Base-by-base conservation (phyloP, 441 rosid genomes). In the Gossypium trilobum region DNA sequence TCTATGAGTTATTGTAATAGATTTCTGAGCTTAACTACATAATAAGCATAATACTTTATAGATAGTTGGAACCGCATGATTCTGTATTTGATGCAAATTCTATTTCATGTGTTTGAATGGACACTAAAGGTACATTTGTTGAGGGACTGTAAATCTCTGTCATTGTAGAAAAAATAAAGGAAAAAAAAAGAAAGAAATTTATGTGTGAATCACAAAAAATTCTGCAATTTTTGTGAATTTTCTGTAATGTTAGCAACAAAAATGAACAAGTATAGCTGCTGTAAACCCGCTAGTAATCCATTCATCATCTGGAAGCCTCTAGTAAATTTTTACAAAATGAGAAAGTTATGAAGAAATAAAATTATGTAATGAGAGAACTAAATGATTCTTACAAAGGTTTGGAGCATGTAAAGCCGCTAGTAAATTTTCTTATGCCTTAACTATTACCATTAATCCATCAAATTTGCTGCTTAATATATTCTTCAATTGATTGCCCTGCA, bases 401-500 rank as follows among this genome's bases (percentile, higher is more conserved):
- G 71, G 25, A 16, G 46, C 46, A 50, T 17, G 11, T 68, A 27
- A 10, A 67, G 4, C 11, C 13, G n/a, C 52, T 31, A 11, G 61
- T 23, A 70, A 77, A 71, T 68, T 39, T 63, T 57, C 3, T 50
- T n/a, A 50, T n/a, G 11, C 61, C 70, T 33, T 73, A 7, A n/a
- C 4, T 48, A 64, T 14, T 14, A 56, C 27, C 60, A 10, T 16
- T 51, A 9, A 51, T 68, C 16, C 48, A 14, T 31, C 25, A 39
- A 19, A 8, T 11, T 29, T 22, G 51, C 42, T 50, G 17, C 2
- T 42, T 66, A 23, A 14, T 4, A 16, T 71, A 22, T 19, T 46
- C 52, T 67, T 74, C 61, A 22, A 66, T 73, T 29, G 31, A 62
- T 27, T 66, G 58, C 20, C 31, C 8, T 72, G 20, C 87, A 95